Conservation (phyloP, 2,329 filamentous ascomycete genomes). For the Penicillium griseofulvum region DNA sequence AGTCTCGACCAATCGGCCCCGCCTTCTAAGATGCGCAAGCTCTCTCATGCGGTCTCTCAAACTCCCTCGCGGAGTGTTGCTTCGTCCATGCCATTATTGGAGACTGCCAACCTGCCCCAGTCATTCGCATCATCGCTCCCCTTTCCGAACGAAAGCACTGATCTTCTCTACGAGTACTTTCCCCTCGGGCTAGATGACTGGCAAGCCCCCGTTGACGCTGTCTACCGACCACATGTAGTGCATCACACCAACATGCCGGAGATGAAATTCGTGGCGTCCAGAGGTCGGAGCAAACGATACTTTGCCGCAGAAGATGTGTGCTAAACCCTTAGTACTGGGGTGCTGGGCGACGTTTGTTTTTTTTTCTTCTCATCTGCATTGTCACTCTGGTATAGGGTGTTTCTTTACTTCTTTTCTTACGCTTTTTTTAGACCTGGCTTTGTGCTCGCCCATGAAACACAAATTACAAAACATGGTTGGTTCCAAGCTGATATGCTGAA, state of each 20-base stretch:
- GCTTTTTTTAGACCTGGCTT: conserved; percentile 10
- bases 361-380: conserved; percentile 21
- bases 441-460: conserved; percentile 2
- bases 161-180: conserved; percentile 92
- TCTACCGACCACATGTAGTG: conserved; percentile 88
- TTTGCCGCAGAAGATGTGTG: conserved; percentile 62
- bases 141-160: conserved; percentile 64
- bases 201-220: conserved; percentile 85
- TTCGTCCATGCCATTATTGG: conserved; percentile 34
- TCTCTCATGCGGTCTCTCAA: conserved; percentile 31
- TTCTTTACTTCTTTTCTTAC: conserved; percentile 2
- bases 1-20: conserved; percentile 32
- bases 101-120: conserved; percentile 34
- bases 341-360: conserved; percentile 4
- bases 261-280: conserved; percentile 65
- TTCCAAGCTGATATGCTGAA: conserved; percentile 1
- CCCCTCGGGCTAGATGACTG: conserved; percentile 86
- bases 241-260: conserved; percentile 77
- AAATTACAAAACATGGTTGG: neutral
- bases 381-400: conserved; percentile 10
- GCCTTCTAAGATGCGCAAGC: conserved; percentile 41
- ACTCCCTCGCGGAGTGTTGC: conserved; percentile 32
- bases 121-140: conserved; percentile 57
- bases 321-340: conserved; percentile 11
- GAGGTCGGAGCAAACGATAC: conserved; percentile 68